Percentiles rank a stretch among this genome's conserved stretches.
phyloP scores from a whole-genome alignment of 176 grass and related monocot species.

The Paspalum vaginatum region DNA sequence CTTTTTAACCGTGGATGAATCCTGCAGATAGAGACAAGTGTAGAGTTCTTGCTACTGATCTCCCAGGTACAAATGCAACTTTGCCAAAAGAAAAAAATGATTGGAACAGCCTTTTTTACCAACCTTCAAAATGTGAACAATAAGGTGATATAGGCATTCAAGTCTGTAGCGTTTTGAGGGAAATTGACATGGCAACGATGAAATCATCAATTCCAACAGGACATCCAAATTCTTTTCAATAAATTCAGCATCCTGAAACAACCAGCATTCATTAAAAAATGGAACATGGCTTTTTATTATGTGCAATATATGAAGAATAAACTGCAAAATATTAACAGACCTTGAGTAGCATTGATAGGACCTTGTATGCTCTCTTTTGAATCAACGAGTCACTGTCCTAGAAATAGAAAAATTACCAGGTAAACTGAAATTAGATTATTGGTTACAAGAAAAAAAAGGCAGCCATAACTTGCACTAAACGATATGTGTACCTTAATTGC shows the following conservation, averaged over 20 bases:
- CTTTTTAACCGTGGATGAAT: constrained; percentile 71
- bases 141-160: constrained; percentile 84
- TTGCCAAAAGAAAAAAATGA: not conserved
- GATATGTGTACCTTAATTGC: constrained; percentile 70
- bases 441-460: constrained; percentile 8
- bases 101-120: constrained; percentile 1
- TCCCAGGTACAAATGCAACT: not conserved
- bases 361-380: constrained; percentile 99
- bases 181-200: constrained; percentile 76
- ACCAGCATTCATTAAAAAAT: constrained; percentile 24
- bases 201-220: constrained; percentile 73
- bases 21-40: constrained; percentile 55
- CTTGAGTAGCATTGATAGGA: constrained; percentile 85
- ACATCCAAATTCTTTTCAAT: constrained; percentile 67
- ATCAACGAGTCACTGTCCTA: constrained; percentile 80
- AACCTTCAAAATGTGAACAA: constrained; percentile 82
- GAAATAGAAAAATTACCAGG: constrained; percentile 33
- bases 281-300: not conserved
- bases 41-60: constrained; percentile 17
- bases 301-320: constrained; percentile 32
- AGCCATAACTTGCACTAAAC: constrained; percentile 29
- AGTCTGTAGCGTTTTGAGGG: constrained; percentile 87
- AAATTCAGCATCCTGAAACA: constrained; percentile 68
- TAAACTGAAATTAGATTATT: constrained; percentile 13
- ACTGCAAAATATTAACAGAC: constrained; percentile 49